Evolutionary conservation across 2,329 filamentous ascomycete genomes (phyloP).

Genomic region (Zalaria obscura): DNA sequence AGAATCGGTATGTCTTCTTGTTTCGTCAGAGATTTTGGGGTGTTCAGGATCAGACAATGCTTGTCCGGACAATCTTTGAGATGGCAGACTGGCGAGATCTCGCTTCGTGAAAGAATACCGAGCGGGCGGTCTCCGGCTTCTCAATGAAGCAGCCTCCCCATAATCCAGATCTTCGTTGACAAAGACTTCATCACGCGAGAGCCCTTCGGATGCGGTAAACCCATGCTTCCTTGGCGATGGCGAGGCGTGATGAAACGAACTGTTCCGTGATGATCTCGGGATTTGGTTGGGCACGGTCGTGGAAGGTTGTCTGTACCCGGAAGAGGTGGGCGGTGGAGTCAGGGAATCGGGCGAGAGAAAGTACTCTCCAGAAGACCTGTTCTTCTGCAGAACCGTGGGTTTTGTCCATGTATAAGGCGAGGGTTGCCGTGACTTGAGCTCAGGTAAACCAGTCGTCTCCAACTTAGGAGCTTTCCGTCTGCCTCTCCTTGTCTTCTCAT

Average conservation of each 20-base stretch:
- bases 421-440: slow-evolving; percentile 25
- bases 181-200: slow-evolving; percentile 11
- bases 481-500: slow-evolving; percentile 16
- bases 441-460: slow-evolving; percentile 20
- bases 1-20: too few species aligned
- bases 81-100: too few species aligned
- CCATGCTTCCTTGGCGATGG: neutral
- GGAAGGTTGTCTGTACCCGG: slow-evolving; percentile 5
- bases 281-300: slow-evolving; percentile 14
- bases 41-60: too few species aligned
- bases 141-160: slow-evolving; percentile 14
- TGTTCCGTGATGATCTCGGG: neutral
- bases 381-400: slow-evolving; percentile 16
- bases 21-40: too few species aligned
- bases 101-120: slow-evolving; percentile 21
- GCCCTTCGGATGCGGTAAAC: neutral
- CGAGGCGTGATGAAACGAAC: slow-evolving; percentile 14
- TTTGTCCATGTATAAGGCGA: slow-evolving; percentile 32
- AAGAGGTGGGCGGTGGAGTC: slow-evolving; percentile 23
- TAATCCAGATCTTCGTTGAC: slow-evolving; percentile 19
- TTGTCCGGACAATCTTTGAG: too few species aligned
- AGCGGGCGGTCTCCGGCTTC: slow-evolving; percentile 18
- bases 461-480: slow-evolving; percentile 15
- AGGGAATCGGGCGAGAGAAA: slow-evolving; percentile 35
- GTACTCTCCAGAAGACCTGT: slow-evolving; percentile 24